These are phyloP conservation scores for Tinospora cordifolia DNA, from an alignment of 164 flowering plant species.

Conservation along the genomic window DNA sequence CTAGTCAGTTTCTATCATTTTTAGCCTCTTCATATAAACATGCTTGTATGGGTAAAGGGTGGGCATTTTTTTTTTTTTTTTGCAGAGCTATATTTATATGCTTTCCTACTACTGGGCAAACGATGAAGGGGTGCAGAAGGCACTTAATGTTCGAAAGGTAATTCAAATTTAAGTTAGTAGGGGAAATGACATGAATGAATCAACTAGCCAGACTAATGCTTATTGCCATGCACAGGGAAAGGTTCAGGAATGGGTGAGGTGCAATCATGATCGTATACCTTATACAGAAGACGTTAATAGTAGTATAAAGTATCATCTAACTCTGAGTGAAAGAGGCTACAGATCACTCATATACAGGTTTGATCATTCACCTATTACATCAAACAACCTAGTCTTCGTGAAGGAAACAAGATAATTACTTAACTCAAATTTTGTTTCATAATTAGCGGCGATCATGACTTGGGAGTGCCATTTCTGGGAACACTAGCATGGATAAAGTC, in stretches of 20 bases:
- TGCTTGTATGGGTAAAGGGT: too few relatives aligned
- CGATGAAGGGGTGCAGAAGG: constrained; percentile 27
- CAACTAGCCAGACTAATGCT: too few relatives aligned
- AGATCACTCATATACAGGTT: not conserved
- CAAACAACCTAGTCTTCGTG: too few relatives aligned
- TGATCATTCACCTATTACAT: too few relatives aligned
- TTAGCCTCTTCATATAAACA: too few relatives aligned
- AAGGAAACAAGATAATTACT: too few relatives aligned
- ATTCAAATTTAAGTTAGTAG: not conserved
- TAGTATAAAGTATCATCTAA: constrained; percentile 17
- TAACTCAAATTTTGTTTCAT: too few relatives aligned
- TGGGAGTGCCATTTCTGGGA: too few relatives aligned
- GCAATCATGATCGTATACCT: constrained; percentile 16
- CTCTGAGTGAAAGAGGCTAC: constrained; percentile 17
- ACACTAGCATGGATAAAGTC: too few relatives aligned
- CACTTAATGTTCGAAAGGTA: constrained; percentile 41
- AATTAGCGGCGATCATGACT: too few relatives aligned
- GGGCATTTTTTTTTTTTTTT: too few relatives aligned
- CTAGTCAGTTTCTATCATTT: too few relatives aligned
- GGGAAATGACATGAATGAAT: not conserved
- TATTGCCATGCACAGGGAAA: constrained; percentile 13
- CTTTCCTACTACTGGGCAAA: constrained; percentile 32
- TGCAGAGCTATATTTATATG: constrained; percentile 15
- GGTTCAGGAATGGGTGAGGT: constrained; percentile 21
- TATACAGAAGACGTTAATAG: constrained; percentile 13